A percentile compares a stretch with the other conserved stretches of the same genome.
These are phyloP conservation scores for Ophiosphaerella korrae DNA, from an alignment of 2,329 filamentous ascomycete species.

Conservation along the genomic window DNA sequence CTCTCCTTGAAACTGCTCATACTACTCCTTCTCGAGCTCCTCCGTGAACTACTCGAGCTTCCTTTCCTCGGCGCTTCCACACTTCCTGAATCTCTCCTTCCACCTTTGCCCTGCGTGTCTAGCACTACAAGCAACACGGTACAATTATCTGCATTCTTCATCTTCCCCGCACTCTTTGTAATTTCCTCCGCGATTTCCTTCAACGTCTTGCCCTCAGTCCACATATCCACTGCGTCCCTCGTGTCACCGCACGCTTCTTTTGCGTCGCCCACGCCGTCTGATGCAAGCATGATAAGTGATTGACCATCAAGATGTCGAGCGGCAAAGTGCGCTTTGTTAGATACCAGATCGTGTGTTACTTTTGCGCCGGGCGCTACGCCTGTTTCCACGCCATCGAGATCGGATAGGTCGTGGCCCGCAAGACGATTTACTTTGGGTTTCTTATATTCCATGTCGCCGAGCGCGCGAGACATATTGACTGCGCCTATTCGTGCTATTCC, in stretches of 20 bases:
- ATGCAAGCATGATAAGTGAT: constrained; percentile 24
- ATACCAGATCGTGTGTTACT: constrained; percentile 27
- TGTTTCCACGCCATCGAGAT: constrained; percentile 28
- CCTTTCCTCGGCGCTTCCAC: not conserved
- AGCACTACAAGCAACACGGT: constrained; percentile 26
- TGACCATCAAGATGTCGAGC: constrained; percentile 21
- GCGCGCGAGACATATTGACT: constrained; percentile 31
- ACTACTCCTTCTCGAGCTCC: constrained; percentile 3
- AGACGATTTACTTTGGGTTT: constrained; percentile 30
- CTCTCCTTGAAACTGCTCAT: constrained; percentile 7
- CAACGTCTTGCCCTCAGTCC: constrained; percentile 15
- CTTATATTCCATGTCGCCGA: constrained; percentile 31
- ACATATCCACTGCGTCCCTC: constrained; percentile 19
- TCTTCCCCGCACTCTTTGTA: constrained; percentile 17
- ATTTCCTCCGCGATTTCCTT: constrained; percentile 24
- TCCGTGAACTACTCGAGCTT: not conserved
- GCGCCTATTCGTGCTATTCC: constrained; percentile 29
- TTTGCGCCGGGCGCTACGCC: constrained; percentile 28
- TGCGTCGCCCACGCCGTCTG: constrained; percentile 28
- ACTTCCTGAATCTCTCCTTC: constrained; percentile 9
- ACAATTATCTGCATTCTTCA: constrained; percentile 28
- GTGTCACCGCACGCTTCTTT: constrained; percentile 23
- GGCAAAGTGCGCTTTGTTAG: constrained; percentile 29
- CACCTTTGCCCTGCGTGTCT: constrained; percentile 16
- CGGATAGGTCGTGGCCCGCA: constrained; percentile 29